Percentiles rank a stretch among this genome's conserved stretches.
phyloP scores from a whole-genome alignment of 495 filamentous ascomycete species.

The Neurospora africana region DNA sequence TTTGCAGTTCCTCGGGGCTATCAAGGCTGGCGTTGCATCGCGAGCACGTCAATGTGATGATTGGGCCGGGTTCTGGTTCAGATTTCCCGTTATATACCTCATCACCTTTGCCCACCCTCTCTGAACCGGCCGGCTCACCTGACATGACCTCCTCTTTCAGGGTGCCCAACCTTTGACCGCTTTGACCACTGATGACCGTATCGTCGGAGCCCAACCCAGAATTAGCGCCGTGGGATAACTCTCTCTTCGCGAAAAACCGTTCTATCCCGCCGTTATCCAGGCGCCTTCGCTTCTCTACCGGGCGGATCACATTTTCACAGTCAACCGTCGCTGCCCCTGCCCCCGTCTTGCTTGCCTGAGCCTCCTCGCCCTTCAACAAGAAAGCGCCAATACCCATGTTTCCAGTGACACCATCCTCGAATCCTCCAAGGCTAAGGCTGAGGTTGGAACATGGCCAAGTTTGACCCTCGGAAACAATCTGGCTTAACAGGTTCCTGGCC shows the following conservation, averaged over 20 bases:
- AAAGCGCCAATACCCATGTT: constrained; percentile 83
- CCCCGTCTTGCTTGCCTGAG: constrained; percentile 34
- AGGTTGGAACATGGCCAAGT: constrained; percentile 85
- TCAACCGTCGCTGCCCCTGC: constrained; percentile 11
- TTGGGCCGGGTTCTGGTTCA: constrained; percentile 26
- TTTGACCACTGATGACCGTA: constrained; percentile 12
- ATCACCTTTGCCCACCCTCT: constrained; percentile 1
- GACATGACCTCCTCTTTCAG: constrained; percentile 4
- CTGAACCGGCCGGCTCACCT: not conserved
- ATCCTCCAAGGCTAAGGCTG: constrained; percentile 74
- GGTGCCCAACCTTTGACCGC: constrained; percentile 17
- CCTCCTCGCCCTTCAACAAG: constrained; percentile 67
- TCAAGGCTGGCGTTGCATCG: constrained; percentile 53
- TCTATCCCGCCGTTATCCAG: constrained; percentile 40
- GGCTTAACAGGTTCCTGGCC: constrained; percentile 62
- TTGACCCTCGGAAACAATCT: constrained; percentile 64
- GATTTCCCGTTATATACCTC: constrained; percentile 10
- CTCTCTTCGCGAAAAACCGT: constrained; percentile 45
- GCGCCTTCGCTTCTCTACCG: constrained; percentile 44
- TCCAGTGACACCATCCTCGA: constrained; percentile 74
- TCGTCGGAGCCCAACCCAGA: constrained; percentile 19
- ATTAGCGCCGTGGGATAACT: constrained; percentile 15
- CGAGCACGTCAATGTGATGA: constrained; percentile 47
- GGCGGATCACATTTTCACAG: constrained; percentile 23
- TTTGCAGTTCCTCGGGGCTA: constrained; percentile 46